These are phyloP conservation scores for Brassica napus DNA, from an alignment of 345 rosid genomes.

Conservation along the genomic window DNA sequence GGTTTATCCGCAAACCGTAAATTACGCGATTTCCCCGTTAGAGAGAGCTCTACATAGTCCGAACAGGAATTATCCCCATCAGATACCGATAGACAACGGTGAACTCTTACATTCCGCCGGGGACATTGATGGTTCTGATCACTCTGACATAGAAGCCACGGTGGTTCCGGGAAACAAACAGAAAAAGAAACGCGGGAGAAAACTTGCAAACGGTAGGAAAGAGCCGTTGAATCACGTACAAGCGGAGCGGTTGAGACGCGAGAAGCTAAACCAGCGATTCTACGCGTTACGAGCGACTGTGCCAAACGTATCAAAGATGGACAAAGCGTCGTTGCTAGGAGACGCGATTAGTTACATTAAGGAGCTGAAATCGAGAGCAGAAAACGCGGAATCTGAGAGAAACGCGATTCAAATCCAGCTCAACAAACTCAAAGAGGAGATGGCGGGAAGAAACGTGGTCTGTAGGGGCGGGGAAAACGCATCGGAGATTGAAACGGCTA, in stretches of 20 bases:
- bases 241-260: background rate
- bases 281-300: background rate
- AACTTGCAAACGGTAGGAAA: background rate
- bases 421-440: background rate
- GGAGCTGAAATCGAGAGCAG: background rate
- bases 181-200: background rate
- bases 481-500: background rate
- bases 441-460: background rate
- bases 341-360: background rate
- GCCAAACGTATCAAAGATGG: background rate
- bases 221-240: background rate
- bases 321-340: background rate
- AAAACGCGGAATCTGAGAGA: background rate
- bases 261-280: background rate
- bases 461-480: background rate
- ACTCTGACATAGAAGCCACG: background rate
- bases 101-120: background rate
- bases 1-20: background rate
- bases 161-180: background rate
- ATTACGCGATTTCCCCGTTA: background rate
- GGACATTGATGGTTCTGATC: background rate
- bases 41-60: background rate
- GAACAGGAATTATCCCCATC: background rate
- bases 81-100: background rate
- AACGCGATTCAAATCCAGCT: background rate